phyloP scores from a whole-genome alignment of 352 stramenopile genomes.

The Pythium myriotylum region DNA sequence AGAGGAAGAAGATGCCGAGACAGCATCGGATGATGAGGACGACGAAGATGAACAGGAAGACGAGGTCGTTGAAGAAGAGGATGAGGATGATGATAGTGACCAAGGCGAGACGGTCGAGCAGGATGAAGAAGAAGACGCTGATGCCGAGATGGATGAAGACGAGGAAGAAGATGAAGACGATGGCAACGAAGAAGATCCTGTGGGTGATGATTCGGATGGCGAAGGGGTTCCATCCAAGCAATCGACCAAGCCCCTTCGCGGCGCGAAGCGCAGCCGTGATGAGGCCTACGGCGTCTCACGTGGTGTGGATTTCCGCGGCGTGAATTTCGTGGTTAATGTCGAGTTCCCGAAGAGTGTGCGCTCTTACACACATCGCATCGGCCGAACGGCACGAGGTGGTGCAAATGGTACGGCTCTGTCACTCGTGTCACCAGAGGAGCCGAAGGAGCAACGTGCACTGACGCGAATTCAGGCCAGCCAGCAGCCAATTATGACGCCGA shows the following conservation, averaged over 20 bases:
- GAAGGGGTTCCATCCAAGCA: constrained; percentile 20
- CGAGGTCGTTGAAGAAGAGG: constrained; percentile 50
- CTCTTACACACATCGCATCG: constrained; percentile 98
- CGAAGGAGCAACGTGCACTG: constrained; percentile 85
- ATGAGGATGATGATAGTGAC: constrained; percentile 40
- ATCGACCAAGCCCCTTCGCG: constrained; percentile 30
- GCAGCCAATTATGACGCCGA: constrained; percentile 72
- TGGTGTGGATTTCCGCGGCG: constrained; percentile 98
- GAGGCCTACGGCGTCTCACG: constrained; percentile 95
- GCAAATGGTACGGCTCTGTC: constrained; percentile 96
- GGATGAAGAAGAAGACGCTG: constrained; percentile 65
- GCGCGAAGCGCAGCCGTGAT: constrained; percentile 73
- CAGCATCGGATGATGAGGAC: constrained; percentile 45
- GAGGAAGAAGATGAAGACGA: constrained; percentile 44
- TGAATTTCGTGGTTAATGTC: constrained; percentile 99
- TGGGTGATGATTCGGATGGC: constrained; percentile 37
- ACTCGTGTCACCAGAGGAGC: constrained; percentile 87
- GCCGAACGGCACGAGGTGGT: constrained; percentile 96
- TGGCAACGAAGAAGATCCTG: constrained; percentile 34
- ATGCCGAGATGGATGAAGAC: constrained; percentile 71
- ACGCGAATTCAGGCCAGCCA: constrained; percentile 93
- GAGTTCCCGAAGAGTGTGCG: constrained; percentile 95
- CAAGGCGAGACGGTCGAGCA: constrained; percentile 34
- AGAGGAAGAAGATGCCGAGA: constrained; percentile 59
- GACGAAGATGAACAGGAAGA: constrained; percentile 46